Evolutionary conservation across 2,329 filamentous ascomycete species (phyloP).

Genomic region (Aurifilum marmelostoma): DNA sequence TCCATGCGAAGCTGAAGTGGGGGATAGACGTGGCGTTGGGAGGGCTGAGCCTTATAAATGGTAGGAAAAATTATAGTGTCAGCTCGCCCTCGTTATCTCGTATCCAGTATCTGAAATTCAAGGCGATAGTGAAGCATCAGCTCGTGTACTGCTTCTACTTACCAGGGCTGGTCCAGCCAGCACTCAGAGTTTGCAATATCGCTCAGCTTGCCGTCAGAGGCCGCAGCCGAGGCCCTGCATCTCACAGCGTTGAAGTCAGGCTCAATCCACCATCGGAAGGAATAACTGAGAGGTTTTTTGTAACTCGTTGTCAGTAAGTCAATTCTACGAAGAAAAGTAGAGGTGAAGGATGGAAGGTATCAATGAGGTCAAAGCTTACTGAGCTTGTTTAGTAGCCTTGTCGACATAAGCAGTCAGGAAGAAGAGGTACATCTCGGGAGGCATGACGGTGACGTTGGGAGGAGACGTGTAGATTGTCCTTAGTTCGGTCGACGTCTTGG

Average conservation of each 20-base stretch:
- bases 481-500: not conserved
- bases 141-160: not conserved
- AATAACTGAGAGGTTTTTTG: conserved; percentile 5
- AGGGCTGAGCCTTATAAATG: not conserved
- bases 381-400: not conserved
- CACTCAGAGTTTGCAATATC: conserved; percentile 7
- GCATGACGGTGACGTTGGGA: conserved; percentile 6
- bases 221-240: not conserved
- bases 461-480: conserved; percentile 8
- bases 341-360: too few relatives aligned
- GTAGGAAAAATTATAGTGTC: not conserved
- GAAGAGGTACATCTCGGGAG: conserved; percentile 6
- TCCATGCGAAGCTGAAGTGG: conserved; percentile 20
- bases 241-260: conserved; percentile 4
- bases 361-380: not conserved
- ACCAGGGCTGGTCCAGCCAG: not conserved
- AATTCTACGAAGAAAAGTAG: not conserved
- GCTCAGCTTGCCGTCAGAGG: conserved; percentile 1
- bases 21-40: conserved; percentile 6
- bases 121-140: not conserved
- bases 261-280: conserved; percentile 9
- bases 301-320: not conserved
- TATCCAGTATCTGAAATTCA: not conserved
- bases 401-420: conserved; percentile 10
- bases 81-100: not conserved